Percentiles rank a stretch among this genome's conserved stretches.
Conservation (phyloP, 1,139 yeast genomes). For the Meyerozyma sp. region DNA sequence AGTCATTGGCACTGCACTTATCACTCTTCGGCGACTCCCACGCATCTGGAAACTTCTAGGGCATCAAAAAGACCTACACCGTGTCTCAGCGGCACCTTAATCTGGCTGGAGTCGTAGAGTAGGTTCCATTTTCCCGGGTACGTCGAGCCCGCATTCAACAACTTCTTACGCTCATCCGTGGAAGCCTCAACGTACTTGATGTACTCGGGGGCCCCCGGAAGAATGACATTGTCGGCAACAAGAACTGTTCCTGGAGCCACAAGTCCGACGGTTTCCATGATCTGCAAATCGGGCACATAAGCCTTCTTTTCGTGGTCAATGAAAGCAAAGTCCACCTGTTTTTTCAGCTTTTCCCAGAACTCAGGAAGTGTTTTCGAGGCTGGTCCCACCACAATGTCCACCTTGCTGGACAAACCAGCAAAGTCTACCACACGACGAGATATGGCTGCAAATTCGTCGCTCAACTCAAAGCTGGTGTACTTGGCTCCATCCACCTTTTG, state of each 20-base stretch:
- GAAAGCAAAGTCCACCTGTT: conserved; percentile 29
- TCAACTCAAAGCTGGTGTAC: conserved; percentile 35
- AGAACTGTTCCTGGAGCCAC: conserved; percentile 37
- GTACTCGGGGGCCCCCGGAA: conserved; percentile 38
- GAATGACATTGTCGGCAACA: conserved; percentile 34
- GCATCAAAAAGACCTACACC: conserved; percentile 4
- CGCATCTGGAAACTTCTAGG: conserved; percentile 8
- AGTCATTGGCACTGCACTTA: too few species aligned
- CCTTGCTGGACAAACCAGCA: conserved; percentile 30
- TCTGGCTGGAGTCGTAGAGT: conserved; percentile 30
- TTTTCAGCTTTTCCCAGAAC: conserved; percentile 16
- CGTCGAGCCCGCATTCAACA: conserved; percentile 16
- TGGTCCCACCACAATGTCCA: conserved; percentile 33
- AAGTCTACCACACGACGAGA: conserved; percentile 26
- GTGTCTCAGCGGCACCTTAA: conserved; percentile 5
- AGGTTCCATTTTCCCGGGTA: conserved; percentile 41
- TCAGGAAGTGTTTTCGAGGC: conserved; percentile 25
- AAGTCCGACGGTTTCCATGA: conserved; percentile 34
- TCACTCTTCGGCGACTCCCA: conserved; percentile 1
- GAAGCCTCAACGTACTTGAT: conserved; percentile 31
- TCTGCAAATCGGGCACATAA: conserved; percentile 40
- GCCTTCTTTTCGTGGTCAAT: conserved; percentile 37
- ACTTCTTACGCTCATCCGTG: conserved; percentile 29
- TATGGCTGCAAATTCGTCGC: conserved; percentile 27
- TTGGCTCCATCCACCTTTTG: conserved; percentile 18